Conservation (phyloP, 371 early-diverging fungal genomes). For the Mycotypha africana region DNA sequence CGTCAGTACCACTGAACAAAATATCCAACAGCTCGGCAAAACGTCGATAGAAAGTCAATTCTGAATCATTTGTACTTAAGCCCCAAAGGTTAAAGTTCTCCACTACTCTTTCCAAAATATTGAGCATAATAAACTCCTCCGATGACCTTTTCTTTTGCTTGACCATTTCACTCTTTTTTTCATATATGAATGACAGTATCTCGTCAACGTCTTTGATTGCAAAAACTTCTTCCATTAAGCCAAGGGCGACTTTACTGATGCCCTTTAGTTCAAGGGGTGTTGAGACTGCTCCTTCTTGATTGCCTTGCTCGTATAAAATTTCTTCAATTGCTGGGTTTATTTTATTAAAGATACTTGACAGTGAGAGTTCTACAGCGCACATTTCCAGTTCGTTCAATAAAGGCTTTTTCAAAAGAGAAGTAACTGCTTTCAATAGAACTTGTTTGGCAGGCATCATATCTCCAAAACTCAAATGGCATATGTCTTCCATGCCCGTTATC, state of each 20-base stretch:
- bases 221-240: conserved; percentile 9
- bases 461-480: conserved; percentile 9
- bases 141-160: conserved; percentile 9
- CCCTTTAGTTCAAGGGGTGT: conserved; percentile 7
- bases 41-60: conserved; percentile 10
- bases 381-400: not conserved
- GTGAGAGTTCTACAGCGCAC: conserved; percentile 6
- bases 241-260: conserved; percentile 6
- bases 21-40: conserved; percentile 9
- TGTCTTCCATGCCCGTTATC: conserved; percentile 6
- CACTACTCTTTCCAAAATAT: conserved; percentile 8
- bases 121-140: conserved; percentile 9
- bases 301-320: conserved; percentile 3
- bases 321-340: conserved; percentile 8
- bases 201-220: conserved; percentile 11
- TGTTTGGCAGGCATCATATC: conserved; percentile 9
- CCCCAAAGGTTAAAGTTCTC: conserved; percentile 13
- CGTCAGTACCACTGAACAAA: conserved; percentile 13
- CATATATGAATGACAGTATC: conserved; percentile 9
- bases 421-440: conserved; percentile 6
- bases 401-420: conserved; percentile 7
- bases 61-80: conserved; percentile 7
- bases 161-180: conserved; percentile 9
- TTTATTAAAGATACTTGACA: conserved; percentile 6
- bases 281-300: conserved; percentile 5